Evolutionary conservation across 768 basidiomycete genomes (phyloP), one percentile per base, ranked within the genome.

Genomic region (Mycena venus): DNA sequence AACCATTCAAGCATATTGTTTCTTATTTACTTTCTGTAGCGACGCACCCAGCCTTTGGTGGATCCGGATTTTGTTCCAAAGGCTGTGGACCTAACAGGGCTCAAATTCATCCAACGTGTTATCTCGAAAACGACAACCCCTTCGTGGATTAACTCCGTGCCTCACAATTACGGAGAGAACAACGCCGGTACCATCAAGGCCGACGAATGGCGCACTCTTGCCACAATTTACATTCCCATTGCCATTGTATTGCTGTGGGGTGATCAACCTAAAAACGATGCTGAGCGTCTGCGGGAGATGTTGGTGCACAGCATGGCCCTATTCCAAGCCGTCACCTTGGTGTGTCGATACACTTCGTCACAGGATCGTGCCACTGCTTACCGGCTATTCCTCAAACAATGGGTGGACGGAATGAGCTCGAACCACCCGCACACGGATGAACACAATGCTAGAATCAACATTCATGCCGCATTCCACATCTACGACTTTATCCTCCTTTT

Each of bases 401-500:
- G 83, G 56, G 59, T 85, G 21, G 58, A 75, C 12, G 75, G 70
- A 0, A 53, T 84, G 12, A 21, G 67, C 10, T 3, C 47, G 0
- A 23, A 82, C 6, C 79, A 80, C 32, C 80, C 81, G 5, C 75
- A 78, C 53, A 73, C 75, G 2, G 14, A 1, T 1, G 25, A 63
- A 29, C 63, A 72, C 25, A 7, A 5, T 1, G 11, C 64, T 0
- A 14, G 68, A 4, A 59, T 74, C 3, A 84, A 82, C 55, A n/a
- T 77, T 12, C 84, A 85, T 59, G 72, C 78, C 3, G 73, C 81
- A 1, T 75, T 85, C 34, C 85, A 86, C 61, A 51, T 86, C 4
- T 71, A 78, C 19, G 79, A 85, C 17, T 85, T 84, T 55, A 67
- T 85, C 0, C 14, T 77, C 0, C 72, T 81, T 1, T 86, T 85